Evolutionary conservation across 306 rosid genomes (phyloP).

Genomic region (Trifolium subterraneum): DNA sequence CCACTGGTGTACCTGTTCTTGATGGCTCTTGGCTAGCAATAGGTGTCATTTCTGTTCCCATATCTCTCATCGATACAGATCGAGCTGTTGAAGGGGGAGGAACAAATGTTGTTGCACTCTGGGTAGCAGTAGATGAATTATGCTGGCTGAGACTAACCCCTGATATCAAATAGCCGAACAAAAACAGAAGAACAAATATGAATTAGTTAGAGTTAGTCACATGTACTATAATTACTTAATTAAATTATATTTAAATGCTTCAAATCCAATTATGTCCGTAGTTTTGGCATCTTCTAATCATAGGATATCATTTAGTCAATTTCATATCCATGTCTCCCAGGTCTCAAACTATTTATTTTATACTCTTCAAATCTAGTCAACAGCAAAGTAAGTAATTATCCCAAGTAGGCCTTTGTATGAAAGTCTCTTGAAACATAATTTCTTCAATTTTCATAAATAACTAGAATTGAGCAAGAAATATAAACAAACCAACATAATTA

Average conservation of each 20-base stretch:
- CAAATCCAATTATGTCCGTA: conserved; percentile 25
- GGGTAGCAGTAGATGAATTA: conserved; percentile 71
- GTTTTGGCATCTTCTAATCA: conserved; percentile 13
- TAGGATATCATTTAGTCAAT: conserved; percentile 16
- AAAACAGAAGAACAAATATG: conserved; percentile 17
- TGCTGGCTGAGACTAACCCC: conserved; percentile 85
- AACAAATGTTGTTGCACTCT: conserved; percentile 76
- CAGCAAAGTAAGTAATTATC: background rate
- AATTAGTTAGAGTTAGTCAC: conserved; percentile 11
- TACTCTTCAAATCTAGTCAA: background rate
- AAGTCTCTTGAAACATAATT: conserved; percentile 3
- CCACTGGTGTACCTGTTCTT: conserved; percentile 91
- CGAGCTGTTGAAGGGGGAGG: conserved; percentile 95
- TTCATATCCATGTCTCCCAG: background rate
- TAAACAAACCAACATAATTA: background rate
- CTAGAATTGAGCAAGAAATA: background rate
- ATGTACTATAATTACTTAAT: conserved; percentile 4
- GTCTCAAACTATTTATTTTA: background rate
- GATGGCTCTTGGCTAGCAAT: conserved; percentile 99
- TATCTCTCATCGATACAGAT: conserved; percentile 97
- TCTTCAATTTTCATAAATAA: conserved; percentile 3
- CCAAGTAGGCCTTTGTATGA: background rate
- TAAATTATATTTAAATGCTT: conserved; percentile 25
- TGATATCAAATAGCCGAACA: conserved; percentile 41
- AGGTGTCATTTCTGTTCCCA: conserved; percentile 99